Percentiles rank a stretch among this genome's conserved stretches.
Evolutionary conservation across 2,329 filamentous ascomycete species (phyloP).

Genomic region (Nannizzia gypsea): DNA sequence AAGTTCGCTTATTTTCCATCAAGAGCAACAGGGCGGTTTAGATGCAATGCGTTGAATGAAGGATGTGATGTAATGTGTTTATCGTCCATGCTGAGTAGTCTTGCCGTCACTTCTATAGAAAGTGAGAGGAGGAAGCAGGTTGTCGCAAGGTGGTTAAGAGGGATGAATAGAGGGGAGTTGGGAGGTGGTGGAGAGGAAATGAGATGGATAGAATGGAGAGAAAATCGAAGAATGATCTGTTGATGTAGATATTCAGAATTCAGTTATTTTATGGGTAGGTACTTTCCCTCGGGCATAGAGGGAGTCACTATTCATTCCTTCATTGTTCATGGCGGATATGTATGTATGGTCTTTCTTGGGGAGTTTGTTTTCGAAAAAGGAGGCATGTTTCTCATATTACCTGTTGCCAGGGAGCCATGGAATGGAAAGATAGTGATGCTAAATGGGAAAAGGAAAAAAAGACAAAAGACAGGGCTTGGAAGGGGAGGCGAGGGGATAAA

Average conservation of each 20-base stretch:
- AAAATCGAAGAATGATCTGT: background rate
- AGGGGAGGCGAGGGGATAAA: background rate
- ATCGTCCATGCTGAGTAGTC: no score
- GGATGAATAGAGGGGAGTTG: no score
- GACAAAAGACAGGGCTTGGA: background rate
- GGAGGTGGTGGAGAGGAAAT: no score
- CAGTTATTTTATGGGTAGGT: background rate
- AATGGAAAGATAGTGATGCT: background rate
- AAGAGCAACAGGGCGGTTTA: no score
- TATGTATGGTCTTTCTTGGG: background rate
- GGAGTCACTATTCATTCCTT: background rate
- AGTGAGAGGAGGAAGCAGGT: background rate
- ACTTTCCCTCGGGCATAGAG: conserved; percentile 3
- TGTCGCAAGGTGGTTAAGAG: background rate
- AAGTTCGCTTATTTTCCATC: no score
- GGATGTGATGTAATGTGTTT: no score
- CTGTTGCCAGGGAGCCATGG: background rate
- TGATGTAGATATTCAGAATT: background rate
- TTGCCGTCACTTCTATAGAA: background rate
- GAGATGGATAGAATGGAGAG: no score
- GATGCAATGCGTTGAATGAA: no score
- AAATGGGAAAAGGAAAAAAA: background rate
- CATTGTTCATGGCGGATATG: background rate
- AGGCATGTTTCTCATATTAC: background rate
- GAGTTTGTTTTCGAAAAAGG: no score